Evolutionary conservation across 2,329 filamentous ascomycete genomes (phyloP), one percentile per base, ranked within the genome.

Genomic region (Penicillium sp.): DNA sequence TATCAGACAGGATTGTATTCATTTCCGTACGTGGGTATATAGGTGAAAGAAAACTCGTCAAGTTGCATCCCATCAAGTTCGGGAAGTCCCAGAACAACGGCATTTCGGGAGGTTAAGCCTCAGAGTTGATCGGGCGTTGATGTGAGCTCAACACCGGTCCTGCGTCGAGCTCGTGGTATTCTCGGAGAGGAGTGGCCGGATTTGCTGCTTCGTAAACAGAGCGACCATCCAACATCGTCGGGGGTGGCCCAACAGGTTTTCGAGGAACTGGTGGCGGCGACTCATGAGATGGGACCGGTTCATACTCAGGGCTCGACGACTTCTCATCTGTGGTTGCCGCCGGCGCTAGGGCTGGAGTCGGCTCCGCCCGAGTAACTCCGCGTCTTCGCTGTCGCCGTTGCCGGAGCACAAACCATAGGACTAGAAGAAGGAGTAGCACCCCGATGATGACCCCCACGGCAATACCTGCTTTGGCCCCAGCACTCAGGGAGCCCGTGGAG

Each of bases 361-460:
- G 33, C 7, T 16, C 25, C 2, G 21, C 9, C 6, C 15, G 30
- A 11, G 13, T 13, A 13, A 5, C 13, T n/a, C n/a, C n/a, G n/a
- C n/a, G n/a, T 11, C 31, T 42, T 8, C 17, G 31, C 23, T 41
- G 36, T 18, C 47, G 49, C 2, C 53, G 47, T 3, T 39, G 43
- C 13, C 48, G 43, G 14, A 54, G 25, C 3, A 48, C 14, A 9
- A 48, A 38, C 57, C 56, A 60, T 2, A 53, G 10, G 4, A 45
- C 2, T 1, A 50, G 11, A 1, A 54, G 2, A 4, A 60, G 18
- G 7, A 59, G 23, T 4, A 59, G 13, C 4, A 53, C 32, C 53
- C 72, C 31, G 57, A 72, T 33, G 57, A 67, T 48, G 59, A 77
- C 56, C 57, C 70, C 39, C 56, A 56, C 46, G 6, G 58, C 59